Evolutionary conservation across 495 filamentous ascomycete genomes (phyloP), one percentile per base, ranked within the genome.

Genomic region (Xylaria nigripes): DNA sequence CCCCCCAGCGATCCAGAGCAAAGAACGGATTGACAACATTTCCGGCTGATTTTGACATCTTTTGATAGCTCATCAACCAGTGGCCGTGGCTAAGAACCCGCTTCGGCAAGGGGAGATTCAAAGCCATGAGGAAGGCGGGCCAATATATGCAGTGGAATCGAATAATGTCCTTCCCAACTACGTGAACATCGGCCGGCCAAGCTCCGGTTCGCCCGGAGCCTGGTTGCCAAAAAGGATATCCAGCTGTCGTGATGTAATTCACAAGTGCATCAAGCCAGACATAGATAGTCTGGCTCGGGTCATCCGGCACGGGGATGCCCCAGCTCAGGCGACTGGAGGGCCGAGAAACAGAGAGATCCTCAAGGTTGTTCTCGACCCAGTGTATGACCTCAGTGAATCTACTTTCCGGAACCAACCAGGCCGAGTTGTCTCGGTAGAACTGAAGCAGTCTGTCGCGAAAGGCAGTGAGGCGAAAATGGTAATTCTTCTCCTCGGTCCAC

Each of bases 121-220:
- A 74, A 3, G 92, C 92, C 73, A 98, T 82, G 25, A 98, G 85
- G 62, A 98, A 85, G 2, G 93, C 93, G 0, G 93, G 93, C 93
- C 93, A 98, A 75, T 97, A 98, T 23, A 98, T 86, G 70, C 87
- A 88, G 69, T 98, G 94, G 69, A 98, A 98, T 22, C 93, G 83
- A 50, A 93, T 71, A 53, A 97, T 97, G 68, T 98, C 93, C 71
- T 98, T 98, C 24, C 93, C 93, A 48, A 97, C 83, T 13, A 98
- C 83, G 48, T 98, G 93, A 1, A 90, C 73, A 68, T 98, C 84
- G 16, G 86, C 91, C 29, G 93, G 94, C 94, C 94, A 98, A 21
- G 85, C 86, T 15, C 76, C 74, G 2, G 67, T 68, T 4, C 66
- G 62, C 41, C 75, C 69, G 6, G 55, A 52, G 27, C 85, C 85